Evolutionary conservation across 768 basidiomycete genomes (phyloP), one percentile per base, ranked within the genome.

Genomic region (Amyloporia xantha): DNA sequence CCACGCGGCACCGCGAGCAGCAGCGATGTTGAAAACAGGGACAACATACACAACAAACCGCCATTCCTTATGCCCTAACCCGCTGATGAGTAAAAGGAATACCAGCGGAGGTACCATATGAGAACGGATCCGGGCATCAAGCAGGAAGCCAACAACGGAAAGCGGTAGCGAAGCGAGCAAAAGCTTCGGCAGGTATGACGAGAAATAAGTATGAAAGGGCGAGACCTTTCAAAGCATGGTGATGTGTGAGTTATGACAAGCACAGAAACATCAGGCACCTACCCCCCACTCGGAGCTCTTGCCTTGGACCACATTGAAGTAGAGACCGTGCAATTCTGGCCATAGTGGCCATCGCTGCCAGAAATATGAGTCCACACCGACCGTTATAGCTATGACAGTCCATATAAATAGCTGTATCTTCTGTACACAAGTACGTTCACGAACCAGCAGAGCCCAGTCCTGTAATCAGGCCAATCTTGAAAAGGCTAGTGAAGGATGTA

Each of bases 51-150:
- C 76, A 49, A 98, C 72, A 66, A 99, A 99, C 5, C 96, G 78
- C 96, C 96, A 99, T 67, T 99, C 96, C 63, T 99, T 99, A 68
- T 99, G 96, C 0, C 79, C 84, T 1, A 97, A 71, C 25, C 62
- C 70, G 61, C 91, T 93, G 63, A 98, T 78, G 2, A 84, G 56
- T 2, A 60, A 64, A 6, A 91, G 59, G 51, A 85, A 87, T 1
- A 59, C 49, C 4, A 82, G 23, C 2, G 78, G 71, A 0, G 84
- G 77, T 9, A 74, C 42, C 3, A 84, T 64, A 30, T 86, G 68
- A 2, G 66, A 60, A 3, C 76, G 74, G 38, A 81, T 68, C 7
- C 77, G 72, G 7, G 53, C 55, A 54, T 87, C 81, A 13, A 70
- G 48, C 5, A 69, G 21, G 35, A 68, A 60, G 0, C 82, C 84